phyloP scores from a whole-genome alignment of 306 rosid genomes.

The Malus sieversii region DNA sequence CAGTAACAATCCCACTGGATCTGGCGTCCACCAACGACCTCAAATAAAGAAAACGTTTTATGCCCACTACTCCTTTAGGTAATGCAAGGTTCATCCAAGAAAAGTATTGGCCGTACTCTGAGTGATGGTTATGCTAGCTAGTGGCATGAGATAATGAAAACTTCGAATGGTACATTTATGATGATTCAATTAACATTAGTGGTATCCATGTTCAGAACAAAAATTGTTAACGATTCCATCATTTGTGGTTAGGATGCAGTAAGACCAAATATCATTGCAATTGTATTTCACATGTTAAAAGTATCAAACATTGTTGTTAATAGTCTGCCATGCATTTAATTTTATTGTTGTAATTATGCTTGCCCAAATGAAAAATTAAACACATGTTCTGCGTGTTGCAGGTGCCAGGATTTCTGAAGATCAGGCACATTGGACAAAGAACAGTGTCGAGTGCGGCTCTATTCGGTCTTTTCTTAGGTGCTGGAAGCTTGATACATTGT shows the following conservation, averaged over 20 bases:
- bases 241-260: no score
- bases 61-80: no score
- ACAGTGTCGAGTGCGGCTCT: constrained; percentile 77
- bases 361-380: not conserved
- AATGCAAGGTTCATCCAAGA: not conserved
- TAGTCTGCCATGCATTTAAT: not conserved
- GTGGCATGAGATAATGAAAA: not conserved
- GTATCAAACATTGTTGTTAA: not conserved
- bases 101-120: not conserved
- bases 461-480: constrained; percentile 84
- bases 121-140: not conserved
- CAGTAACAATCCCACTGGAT: no score
- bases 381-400: constrained; percentile 22
- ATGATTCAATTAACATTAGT: not conserved
- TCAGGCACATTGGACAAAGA: constrained; percentile 73
- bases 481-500: constrained; percentile 89
- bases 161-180: no score
- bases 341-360: not conserved
- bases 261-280: not conserved
- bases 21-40: no score
- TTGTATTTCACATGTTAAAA: not conserved
- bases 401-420: constrained; percentile 86
- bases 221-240: no score
- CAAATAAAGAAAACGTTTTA: no score
- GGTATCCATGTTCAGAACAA: not conserved